phyloP scores from a whole-genome alignment of 2,329 filamentous ascomycete species.

The Pseudomassariella vexata region DNA sequence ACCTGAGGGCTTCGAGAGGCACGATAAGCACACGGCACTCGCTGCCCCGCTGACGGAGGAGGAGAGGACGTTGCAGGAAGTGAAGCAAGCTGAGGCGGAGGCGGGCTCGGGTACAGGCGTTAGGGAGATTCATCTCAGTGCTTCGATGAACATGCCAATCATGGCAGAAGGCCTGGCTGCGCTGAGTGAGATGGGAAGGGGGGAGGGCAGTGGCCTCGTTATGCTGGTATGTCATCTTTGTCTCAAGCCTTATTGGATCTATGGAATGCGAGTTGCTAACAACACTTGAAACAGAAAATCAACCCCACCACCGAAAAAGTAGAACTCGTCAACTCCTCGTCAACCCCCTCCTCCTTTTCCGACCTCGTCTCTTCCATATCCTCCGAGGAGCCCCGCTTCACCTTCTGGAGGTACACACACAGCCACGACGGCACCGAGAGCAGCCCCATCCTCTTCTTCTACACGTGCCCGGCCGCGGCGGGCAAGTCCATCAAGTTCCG shows the following conservation, averaged over 20 bases:
- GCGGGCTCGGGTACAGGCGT: slow-evolving; percentile 62
- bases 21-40: slow-evolving; percentile 60
- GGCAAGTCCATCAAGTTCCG: slow-evolving; percentile 71
- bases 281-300: slow-evolving; percentile 51
- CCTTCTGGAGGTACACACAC: slow-evolving; percentile 66
- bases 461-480: slow-evolving; percentile 67
- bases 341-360: slow-evolving; percentile 46
- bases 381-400: slow-evolving; percentile 65
- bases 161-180: slow-evolving; percentile 59
- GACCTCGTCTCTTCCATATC: slow-evolving; percentile 59
- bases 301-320: slow-evolving; percentile 65
- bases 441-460: slow-evolving; percentile 69
- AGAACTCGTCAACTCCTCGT: slow-evolving; percentile 53
- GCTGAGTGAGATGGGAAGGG: slow-evolving; percentile 51
- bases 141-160: slow-evolving; percentile 52
- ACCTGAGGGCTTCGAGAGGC: slow-evolving; percentile 62
- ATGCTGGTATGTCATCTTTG: slow-evolving; percentile 52
- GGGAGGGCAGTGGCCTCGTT: slow-evolving; percentile 46
- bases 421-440: slow-evolving; percentile 45
- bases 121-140: slow-evolving; percentile 54
- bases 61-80: slow-evolving; percentile 64
- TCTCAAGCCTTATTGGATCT: not conserved
- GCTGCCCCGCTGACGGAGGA: slow-evolving; percentile 74
- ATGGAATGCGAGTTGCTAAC: too few relatives aligned
- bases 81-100: slow-evolving; percentile 70